Base-by-base conservation (phyloP, 805 yeast species). In the Nakazawaea holstii region DNA sequence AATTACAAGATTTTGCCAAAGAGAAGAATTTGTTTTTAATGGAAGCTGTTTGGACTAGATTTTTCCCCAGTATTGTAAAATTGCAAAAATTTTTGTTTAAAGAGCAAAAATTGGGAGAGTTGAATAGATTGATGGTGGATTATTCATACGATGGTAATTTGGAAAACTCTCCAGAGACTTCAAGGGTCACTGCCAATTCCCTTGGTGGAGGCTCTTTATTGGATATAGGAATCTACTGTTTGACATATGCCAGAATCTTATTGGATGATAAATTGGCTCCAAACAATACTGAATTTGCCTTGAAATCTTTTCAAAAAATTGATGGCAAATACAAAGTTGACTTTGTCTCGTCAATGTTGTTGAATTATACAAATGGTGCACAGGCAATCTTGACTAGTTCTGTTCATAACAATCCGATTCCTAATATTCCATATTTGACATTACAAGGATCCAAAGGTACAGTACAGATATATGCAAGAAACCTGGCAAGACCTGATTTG, bases 1-100 rank as follows among this genome's bases (percentile, higher is more conserved):
- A 67, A 36, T 55, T 79, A 9, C 59, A 69, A 42, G 64, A 57
- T 1, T 64, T 70, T 40, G 84, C 84, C 3, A 63, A 65, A 53
- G 50, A 58, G 46, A 69, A 71, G 57, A 64, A 66, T 1, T 55
- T 69, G 42, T 77, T 73, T 50, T 61, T 80, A 33, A 74, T 80
- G 82, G 86, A 80, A 58, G 85, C 77, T 4, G 71, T 76, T 45
- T 77, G 83, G 83, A 71, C 81, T 5, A 65, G 79, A 42, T 76
- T 72, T 52, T 73, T 76, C 64, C 84, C 84, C 2, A 50, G 74
- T 4, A 57, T 71, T 17, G 52, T 56, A 15, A 62, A 64, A 41
- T 58, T 74, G 41, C 57, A 68, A 46, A 49, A 64, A 29, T 59
- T 64, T 48, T 51, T 77, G 17, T 69, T 64, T 51, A 64, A 67